phyloP scores from a whole-genome alignment of 2,329 filamentous ascomycete species.

The Fusarium avenaceum region DNA sequence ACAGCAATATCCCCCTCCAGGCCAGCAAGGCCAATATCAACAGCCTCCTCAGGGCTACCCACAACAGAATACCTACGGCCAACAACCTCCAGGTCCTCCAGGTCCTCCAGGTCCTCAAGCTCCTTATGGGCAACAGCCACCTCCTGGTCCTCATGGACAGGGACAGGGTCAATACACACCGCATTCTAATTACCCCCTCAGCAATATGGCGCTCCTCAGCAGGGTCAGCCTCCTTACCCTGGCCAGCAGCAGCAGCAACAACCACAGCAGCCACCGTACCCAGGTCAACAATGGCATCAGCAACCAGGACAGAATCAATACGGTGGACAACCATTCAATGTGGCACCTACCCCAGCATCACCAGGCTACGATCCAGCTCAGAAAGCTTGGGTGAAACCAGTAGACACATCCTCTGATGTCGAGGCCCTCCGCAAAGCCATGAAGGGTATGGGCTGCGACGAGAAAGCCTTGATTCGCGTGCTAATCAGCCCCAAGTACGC shows the following conservation, averaged over 20 bases:
- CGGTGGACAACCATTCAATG: slow-evolving; percentile 18
- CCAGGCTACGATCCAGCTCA: slow-evolving; percentile 50
- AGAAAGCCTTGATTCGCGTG: slow-evolving; percentile 50
- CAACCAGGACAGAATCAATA: slow-evolving; percentile 32
- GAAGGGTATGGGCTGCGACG: slow-evolving; percentile 55
- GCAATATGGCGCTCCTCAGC: slow-evolving; percentile 34
- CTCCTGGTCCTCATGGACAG: slow-evolving; percentile 32
- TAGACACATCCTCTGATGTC: slow-evolving; percentile 51
- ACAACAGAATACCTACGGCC: slow-evolving; percentile 26
- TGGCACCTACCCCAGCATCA: slow-evolving; percentile 48
- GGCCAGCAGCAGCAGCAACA: slow-evolving; percentile 12
- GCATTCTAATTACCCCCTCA: slow-evolving; percentile 27
- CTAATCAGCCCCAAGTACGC: slow-evolving; percentile 51
- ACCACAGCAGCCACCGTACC: slow-evolving; percentile 20
- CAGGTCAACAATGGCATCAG: slow-evolving; percentile 42
- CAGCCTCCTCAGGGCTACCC: slow-evolving; percentile 13
- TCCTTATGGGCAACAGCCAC: slow-evolving; percentile 31
- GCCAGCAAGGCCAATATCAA: slow-evolving; percentile 14
- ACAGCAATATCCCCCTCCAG: slow-evolving; percentile 18
- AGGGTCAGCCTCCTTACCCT: slow-evolving; percentile 21
- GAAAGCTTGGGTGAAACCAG: slow-evolving; percentile 42
- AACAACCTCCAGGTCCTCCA: slow-evolving; percentile 34
- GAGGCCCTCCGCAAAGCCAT: slow-evolving; percentile 53
- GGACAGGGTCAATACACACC: slow-evolving; percentile 32
- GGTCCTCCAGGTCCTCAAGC: slow-evolving; percentile 23